Evolutionary conservation across 2,329 filamentous ascomycete genomes (phyloP), one percentile per base, ranked within the genome.

Genomic region (Pseudocercospora pini-densiflorae): DNA sequence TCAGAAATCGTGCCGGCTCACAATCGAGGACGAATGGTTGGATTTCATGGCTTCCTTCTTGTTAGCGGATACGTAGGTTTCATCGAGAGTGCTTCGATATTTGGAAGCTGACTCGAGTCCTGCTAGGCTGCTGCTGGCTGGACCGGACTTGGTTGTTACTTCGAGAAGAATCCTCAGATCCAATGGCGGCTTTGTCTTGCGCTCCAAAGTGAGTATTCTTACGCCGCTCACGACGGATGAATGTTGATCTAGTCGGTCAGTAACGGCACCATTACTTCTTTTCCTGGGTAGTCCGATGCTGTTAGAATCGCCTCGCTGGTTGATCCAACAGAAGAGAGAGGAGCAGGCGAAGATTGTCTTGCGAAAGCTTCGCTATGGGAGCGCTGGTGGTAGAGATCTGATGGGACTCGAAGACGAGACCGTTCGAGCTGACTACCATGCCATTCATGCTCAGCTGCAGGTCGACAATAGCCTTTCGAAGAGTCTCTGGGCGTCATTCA

Each of bases 241-340:
- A 3, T 43, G 36, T 7, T 43, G 36, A 43, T 27, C 2, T 7
- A 43, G n/a, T 43, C 8, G n/a, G 3, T n/a, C n/a, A 43, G 36
- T 43, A 43, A 43, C 36, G 36, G 36, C 36, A 43, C 36, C 36
- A 14, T 43, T 43, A n/a, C 36, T 43, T 7, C 36, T 43, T n/a
- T 43, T 43, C 8, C 36, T 43, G n/a, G 36, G 36, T 43, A 43
- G 36, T 43, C 36, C 36, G n/a, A 43, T 43, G 81, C 76, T 84
- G 0, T 81, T 81, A 8, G 82, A 84, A 65, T 81, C 78, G 0
- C 82, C 81, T 7, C 72, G 80, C 68, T 85, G 82, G 82, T 79
- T 85, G 1, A 80, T 84, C 31, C 77, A 78, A 2, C 79, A 82
- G 27, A 81, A 78, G 2, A 76, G 78, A 9, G 71, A 80, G 63